Conservation (phyloP, 805 yeast species). For the Myxozyma sirexii region DNA sequence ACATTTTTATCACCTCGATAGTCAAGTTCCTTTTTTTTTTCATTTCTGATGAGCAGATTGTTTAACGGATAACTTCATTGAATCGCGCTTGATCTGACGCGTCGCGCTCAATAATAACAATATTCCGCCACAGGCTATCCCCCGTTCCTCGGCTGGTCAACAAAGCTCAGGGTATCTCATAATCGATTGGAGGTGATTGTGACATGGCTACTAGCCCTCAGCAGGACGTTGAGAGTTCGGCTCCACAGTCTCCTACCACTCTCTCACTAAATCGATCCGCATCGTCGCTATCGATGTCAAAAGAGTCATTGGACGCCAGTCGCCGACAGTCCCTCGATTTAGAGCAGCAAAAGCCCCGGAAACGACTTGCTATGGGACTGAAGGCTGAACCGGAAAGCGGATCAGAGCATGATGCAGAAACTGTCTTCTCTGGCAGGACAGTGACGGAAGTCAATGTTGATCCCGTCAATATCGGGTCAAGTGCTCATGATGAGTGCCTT, state of each 20-base stretch:
- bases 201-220: background rate
- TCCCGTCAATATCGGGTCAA: background rate
- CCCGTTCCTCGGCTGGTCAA: background rate
- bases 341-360: constrained; percentile 27
- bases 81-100: background rate
- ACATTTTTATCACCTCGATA: no score
- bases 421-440: background rate
- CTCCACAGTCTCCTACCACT: constrained; percentile 5
- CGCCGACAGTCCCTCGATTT: constrained; percentile 26
- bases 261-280: constrained; percentile 2
- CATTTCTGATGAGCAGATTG: background rate
- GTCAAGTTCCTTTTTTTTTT: no score
- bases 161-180: no score
- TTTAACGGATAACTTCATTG: no score
- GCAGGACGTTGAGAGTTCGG: background rate
- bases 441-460: background rate
- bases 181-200: no score
- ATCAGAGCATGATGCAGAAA: background rate
- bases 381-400: background rate
- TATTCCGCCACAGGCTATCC: background rate
- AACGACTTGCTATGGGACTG: constrained; percentile 20
- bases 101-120: background rate
- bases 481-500: no score
- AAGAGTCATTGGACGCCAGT: background rate
- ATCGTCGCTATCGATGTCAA: background rate